A percentile compares a stretch with the other conserved stretches of the same genome.
Evolutionary conservation across 2,329 filamentous ascomycete species (phyloP).

Genomic region (Pseudogymnoascus sp.): DNA sequence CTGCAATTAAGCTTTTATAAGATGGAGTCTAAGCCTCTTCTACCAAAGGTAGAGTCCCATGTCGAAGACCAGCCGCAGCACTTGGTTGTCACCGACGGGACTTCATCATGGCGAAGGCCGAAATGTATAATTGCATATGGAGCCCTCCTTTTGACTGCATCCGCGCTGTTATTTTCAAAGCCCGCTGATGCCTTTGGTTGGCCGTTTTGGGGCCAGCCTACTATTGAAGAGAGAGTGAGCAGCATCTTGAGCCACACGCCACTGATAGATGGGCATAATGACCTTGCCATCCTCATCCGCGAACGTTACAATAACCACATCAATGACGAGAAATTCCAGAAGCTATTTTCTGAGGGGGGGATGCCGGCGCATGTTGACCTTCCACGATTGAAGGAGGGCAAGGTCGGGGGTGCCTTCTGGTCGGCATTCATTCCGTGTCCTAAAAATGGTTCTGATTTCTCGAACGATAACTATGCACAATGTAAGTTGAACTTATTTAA

Average conservation of each 20-base stretch:
- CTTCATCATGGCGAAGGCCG: not conserved
- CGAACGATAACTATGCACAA: slow-evolving; percentile 59
- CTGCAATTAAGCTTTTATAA: not conserved
- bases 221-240: slow-evolving; percentile 31
- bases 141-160: slow-evolving; percentile 14
- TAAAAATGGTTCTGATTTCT: slow-evolving; percentile 61
- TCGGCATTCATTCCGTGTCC: slow-evolving; percentile 78
- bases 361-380: slow-evolving; percentile 69
- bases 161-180: slow-evolving; percentile 12
- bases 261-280: slow-evolving; percentile 78
- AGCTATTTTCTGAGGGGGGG: slow-evolving; percentile 62
- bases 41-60: not conserved
- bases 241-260: slow-evolving; percentile 38
- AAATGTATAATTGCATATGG: slow-evolving; percentile 11
- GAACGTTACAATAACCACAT: slow-evolving; percentile 65
- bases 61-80: not conserved
- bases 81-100: slow-evolving; percentile 8
- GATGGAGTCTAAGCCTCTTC: slow-evolving; percentile 2
- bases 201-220: slow-evolving; percentile 13
- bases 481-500: slow-evolving; percentile 38
- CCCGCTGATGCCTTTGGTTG: slow-evolving; percentile 5
- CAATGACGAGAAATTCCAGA: slow-evolving; percentile 63
- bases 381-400: slow-evolving; percentile 61
- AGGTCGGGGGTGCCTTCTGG: slow-evolving; percentile 85
- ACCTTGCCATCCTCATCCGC: slow-evolving; percentile 69